Base-by-base conservation (phyloP, 108 stramenopile species). In the Asterionellopsis glacialis region DNA sequence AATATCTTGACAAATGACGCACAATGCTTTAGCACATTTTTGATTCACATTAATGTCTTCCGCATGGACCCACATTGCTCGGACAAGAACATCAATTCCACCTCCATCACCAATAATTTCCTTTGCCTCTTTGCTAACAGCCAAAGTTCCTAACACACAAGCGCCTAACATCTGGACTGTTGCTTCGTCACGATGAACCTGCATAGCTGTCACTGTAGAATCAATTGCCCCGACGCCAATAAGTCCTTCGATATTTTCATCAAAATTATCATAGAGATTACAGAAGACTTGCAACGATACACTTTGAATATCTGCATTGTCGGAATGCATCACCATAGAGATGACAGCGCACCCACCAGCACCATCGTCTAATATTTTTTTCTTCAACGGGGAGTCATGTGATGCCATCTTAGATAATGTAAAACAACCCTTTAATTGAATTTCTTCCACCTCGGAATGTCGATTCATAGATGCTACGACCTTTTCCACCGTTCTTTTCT, bases 301-400 rank as follows among this genome's bases (percentile, higher is more conserved):
- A 39, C 70, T 70, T 38, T 83, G 82, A 11, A 90, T 51, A 25
- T 63, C 68, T 11, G 64, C 58, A 59, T 84, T 73, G 45, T 67
- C 57, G 1, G 80, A 74, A 67, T 90, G 77, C 75, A 90, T 83
- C 24, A 85, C 82, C 88, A 90, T 86, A 26, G 80, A 63, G 15
- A 82, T 69, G 2, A 82, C 75, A 13, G 85, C 72, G 11, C 81
- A 76, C 50, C 76, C 82, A 41, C 81, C 83, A 11, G 73, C 82
- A 18, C 82, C 82, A 42, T 42, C 52, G 7, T 74, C 67, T 61
- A 76, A 57, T 15, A 83, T 79, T 22, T 26, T 33, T 38, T 59
- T 14, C 26, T 70, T 73, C 55, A 76, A 40, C 16, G 79, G 70
- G 0, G 53, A 42, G 12, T 70, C 64, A 40, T 87, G 73, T 22